Evolutionary conservation across 228 moss, liverwort and hornwort genomes (phyloP).

Genomic region (Sphagnum magellanicum): DNA sequence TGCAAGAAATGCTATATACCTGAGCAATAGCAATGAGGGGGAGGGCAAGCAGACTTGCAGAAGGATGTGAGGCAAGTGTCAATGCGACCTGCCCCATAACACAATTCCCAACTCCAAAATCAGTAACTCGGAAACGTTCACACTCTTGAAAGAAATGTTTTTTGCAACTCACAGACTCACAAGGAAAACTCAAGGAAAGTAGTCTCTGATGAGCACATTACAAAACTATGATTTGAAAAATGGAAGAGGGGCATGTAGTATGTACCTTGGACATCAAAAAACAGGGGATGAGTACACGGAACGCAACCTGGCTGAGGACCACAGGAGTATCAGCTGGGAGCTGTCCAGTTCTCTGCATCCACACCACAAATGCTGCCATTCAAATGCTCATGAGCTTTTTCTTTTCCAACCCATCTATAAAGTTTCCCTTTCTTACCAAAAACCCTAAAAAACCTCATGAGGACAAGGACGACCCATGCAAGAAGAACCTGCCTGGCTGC

Average conservation of each 20-base stretch:
- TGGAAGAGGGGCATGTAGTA: not conserved
- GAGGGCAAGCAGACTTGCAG: constrained; percentile 51
- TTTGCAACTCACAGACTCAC: not conserved
- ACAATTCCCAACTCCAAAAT: not conserved
- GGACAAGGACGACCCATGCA: not conserved
- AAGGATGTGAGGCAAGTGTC: constrained; percentile 63
- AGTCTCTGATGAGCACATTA: not conserved
- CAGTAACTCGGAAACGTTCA: not conserved
- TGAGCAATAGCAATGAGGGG: constrained; percentile 69
- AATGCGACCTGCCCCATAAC: constrained; percentile 53
- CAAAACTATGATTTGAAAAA: not conserved
- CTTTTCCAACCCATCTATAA: not conserved
- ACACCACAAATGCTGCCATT: constrained; percentile 86
- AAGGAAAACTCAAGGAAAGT: not conserved
- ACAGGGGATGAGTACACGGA: constrained; percentile 81
- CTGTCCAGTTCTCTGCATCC: constrained; percentile 90
- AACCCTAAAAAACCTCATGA: not conserved
- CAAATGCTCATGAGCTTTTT: constrained; percentile 41
- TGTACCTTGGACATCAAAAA: constrained; percentile 78
- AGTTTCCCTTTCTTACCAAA: not conserved
- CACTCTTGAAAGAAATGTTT: not conserved
- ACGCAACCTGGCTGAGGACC: constrained; percentile 84
- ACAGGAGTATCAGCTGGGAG: constrained; percentile 80
- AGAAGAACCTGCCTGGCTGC: not conserved
- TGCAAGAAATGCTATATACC: constrained; percentile 22